Base-by-base conservation (phyloP, 352 stramenopile genomes). In the Pythium chondricola region DNA sequence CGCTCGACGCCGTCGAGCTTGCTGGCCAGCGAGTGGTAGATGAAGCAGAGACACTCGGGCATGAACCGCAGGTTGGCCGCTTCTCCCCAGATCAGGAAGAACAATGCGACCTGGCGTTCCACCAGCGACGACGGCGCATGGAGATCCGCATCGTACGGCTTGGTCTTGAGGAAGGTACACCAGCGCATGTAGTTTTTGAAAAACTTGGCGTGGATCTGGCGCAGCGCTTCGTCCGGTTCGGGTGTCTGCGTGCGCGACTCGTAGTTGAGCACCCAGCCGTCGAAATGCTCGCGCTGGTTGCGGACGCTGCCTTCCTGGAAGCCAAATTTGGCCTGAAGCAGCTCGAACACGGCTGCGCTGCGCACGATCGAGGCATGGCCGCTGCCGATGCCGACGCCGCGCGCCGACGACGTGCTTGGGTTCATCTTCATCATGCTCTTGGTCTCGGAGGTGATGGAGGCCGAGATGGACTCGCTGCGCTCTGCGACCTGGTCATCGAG, bases 111-210 rank as follows among this genome's bases (percentile, higher is more conserved):
- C 52, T 95, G 77, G 0, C 62, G 58, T 59, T 86, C 75, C 0
- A 68, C 71, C 7, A 57, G 52, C 6, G 58, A 66, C 4, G 35
- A 11, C 0, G 60, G 40, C 17, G 57, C 33, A 18, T 63, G 52
- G 13, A 43, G 57, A 14, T 81, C 72, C 22, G 81, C 60, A 54
- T 97, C 87, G 37, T 87, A 72, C 9, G 96, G 96, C 41, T 77
- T 64, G 4, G 92, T 85, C 25, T 79, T 78, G 44, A 99, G 71
- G 50, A 95, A 95, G 40, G 80, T 55, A 66, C 96, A 99, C 97
- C 97, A 99, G 58, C 95, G 95, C 56, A 53, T 51, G 61, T 97
- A 96, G 65, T 97, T 97, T 14, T 71, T 72, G 63, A 96, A 95
- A 24, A 98, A 95, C 63, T 97, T 97, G 40, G 77, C 71, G 65